Conservation (phyloP, 129 eudicot species). For the Gnaphalium uliginosum region DNA sequence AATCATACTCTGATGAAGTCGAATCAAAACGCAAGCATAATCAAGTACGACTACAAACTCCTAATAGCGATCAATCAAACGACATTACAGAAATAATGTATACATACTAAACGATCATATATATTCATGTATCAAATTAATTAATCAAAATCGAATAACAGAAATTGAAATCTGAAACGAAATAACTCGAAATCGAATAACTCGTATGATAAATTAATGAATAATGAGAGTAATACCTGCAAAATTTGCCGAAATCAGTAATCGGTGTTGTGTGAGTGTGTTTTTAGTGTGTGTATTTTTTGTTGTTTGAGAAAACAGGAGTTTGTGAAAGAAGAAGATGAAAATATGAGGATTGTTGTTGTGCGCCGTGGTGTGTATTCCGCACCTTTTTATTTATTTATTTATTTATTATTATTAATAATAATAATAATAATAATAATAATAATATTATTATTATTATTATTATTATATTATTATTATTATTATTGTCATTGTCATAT, state of each 20-base stretch:
- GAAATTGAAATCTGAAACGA: neutral
- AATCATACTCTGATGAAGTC: slow-evolving; percentile 3
- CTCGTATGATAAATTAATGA: neutral
- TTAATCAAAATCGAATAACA: neutral
- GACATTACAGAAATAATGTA: neutral
- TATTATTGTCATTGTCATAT: no score
- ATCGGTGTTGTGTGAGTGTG: neutral
- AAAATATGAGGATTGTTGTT: neutral
- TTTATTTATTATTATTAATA: no score
- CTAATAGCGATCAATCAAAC: neutral
- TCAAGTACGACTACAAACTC: neutral
- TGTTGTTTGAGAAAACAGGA: slow-evolving; percentile 18
- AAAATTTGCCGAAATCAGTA: neutral
- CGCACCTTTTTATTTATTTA: no score
- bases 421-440: no score
- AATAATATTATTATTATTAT: no score
- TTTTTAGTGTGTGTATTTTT: neutral
- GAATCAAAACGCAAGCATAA: neutral
- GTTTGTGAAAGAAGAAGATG: slow-evolving; percentile 5
- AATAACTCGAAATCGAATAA: neutral
- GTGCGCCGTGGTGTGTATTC: slow-evolving; percentile 4
- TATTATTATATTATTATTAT: no score
- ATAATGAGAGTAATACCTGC: neutral
- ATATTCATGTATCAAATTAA: neutral
- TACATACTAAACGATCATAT: neutral